Conservation (phyloP, 306 rosid species). For the Cyclanthera cordifolia region DNA sequence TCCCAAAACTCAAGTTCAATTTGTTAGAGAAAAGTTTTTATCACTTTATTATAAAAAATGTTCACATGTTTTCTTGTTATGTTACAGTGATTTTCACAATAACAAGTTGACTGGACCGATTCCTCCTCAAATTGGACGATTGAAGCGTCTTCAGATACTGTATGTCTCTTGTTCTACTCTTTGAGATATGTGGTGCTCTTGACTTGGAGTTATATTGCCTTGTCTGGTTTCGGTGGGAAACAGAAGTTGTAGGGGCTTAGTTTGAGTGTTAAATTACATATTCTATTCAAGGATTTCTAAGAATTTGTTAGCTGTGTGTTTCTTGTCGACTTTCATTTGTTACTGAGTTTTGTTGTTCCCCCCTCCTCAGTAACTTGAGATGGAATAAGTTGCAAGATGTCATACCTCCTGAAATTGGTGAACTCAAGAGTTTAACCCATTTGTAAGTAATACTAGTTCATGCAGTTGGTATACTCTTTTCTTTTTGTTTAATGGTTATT, state of each 20-base stretch:
- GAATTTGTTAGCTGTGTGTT: background rate
- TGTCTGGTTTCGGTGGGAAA: background rate
- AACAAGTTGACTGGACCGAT: conserved; percentile 97
- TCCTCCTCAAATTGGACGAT: conserved; percentile 91
- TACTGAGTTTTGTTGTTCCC: conserved; percentile 11
- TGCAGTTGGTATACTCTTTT: background rate
- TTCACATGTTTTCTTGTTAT: conserved; percentile 4
- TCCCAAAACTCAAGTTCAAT: background rate
- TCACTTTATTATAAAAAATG: background rate
- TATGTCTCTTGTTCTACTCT: conserved; percentile 22
- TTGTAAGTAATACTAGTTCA: conserved; percentile 47
- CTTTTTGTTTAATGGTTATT: background rate
- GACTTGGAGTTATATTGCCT: background rate
- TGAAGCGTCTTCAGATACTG: conserved; percentile 93
- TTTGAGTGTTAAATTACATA: background rate
- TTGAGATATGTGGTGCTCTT: background rate
- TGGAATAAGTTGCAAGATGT: conserved; percentile 97
- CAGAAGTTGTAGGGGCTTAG: background rate
- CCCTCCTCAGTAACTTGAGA: conserved; percentile 76
- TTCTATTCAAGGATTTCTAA: background rate
- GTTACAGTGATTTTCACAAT: conserved; percentile 83
- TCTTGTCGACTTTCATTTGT: background rate
- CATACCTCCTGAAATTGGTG: conserved; percentile 93
- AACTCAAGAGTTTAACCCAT: conserved; percentile 89
- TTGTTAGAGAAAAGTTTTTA: background rate